Percentiles rank a stretch among this genome's conserved stretches.
Conservation (phyloP, 805 yeast species). For the Metschnikowia picachoensis region DNA sequence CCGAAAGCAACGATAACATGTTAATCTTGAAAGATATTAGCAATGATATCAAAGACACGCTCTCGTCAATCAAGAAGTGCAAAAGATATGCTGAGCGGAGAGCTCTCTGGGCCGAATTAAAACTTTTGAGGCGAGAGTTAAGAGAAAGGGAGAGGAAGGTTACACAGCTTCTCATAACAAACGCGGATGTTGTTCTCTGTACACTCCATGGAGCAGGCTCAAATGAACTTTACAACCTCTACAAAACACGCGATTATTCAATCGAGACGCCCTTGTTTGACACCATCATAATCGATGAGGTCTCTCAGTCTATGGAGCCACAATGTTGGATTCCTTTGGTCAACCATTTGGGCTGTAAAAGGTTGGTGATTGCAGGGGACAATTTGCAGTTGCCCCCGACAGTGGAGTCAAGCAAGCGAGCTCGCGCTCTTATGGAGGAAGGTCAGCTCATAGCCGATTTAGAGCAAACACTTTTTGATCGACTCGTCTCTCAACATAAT, state of each 20-base stretch:
- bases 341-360: slow-evolving; percentile 51
- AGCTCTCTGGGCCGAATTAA: slow-evolving; percentile 65
- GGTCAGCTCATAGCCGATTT: slow-evolving; percentile 43
- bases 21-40: slow-evolving; percentile 64
- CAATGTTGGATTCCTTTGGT: slow-evolving; percentile 95
- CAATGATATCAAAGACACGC: slow-evolving; percentile 61
- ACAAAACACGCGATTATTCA: slow-evolving; percentile 27
- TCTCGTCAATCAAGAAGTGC: slow-evolving; percentile 55
- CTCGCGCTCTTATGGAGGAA: slow-evolving; percentile 7
- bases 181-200: slow-evolving; percentile 67
- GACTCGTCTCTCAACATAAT: slow-evolving; percentile 49
- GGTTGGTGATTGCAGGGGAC: slow-evolving; percentile 86
- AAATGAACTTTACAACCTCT: slow-evolving; percentile 56
- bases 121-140: slow-evolving; percentile 66
- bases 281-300: slow-evolving; percentile 88
- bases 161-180: slow-evolving; percentile 51
- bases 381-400: slow-evolving; percentile 92
- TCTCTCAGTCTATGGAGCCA: slow-evolving; percentile 89
- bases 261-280: slow-evolving; percentile 51
- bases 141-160: slow-evolving; percentile 62
- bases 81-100: slow-evolving; percentile 62
- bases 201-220: slow-evolving; percentile 90
- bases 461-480: slow-evolving; percentile 74
- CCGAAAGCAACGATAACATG: slow-evolving; percentile 26
- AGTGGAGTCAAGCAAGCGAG: slow-evolving; percentile 49